A percentile compares a stretch with the other conserved stretches of the same genome.
phyloP scores from a whole-genome alignment of 768 basidiomycete species.

The Russula sp. region DNA sequence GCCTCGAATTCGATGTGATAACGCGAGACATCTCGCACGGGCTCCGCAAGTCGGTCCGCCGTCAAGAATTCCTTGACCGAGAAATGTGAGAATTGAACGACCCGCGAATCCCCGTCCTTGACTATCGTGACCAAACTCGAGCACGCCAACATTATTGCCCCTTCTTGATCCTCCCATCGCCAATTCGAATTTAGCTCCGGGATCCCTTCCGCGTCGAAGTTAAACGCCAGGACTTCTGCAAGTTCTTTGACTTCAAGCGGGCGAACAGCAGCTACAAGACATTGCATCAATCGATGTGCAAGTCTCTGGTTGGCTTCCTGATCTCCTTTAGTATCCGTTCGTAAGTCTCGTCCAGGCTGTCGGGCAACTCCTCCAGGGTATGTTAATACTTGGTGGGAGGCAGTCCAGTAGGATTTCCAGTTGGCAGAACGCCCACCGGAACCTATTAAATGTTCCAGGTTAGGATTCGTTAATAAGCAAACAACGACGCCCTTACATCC shows the following conservation, averaged over 20 bases:
- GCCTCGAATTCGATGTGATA: not conserved
- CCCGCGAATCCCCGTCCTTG: not conserved
- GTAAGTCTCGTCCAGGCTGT: not conserved
- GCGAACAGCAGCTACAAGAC: not conserved
- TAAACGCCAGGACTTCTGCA: not conserved
- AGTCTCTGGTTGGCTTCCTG: not conserved
- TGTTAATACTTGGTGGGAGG: not conserved
- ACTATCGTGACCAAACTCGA: not conserved
- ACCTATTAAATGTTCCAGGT: not conserved
- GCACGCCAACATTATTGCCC: not conserved
- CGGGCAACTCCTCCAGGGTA: not conserved
- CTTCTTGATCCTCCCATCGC: not conserved
- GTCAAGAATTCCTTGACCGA: constrained; percentile 2
- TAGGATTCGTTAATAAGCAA: no score
- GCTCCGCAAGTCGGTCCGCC: not conserved
- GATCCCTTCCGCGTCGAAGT: not conserved
- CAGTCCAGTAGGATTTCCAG: not conserved
- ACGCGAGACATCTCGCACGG: not conserved
- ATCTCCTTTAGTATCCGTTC: not conserved
- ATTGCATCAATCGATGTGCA: constrained; percentile 4
- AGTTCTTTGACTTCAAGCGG: not conserved
- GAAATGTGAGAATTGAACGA: constrained; percentile 1
- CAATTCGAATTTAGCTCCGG: not conserved
- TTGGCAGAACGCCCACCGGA: constrained; percentile 13
- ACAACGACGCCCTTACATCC: not conserved